phyloP scores from a whole-genome alignment of 2,329 filamentous ascomycete species.

The Boeremia lycopersici region DNA sequence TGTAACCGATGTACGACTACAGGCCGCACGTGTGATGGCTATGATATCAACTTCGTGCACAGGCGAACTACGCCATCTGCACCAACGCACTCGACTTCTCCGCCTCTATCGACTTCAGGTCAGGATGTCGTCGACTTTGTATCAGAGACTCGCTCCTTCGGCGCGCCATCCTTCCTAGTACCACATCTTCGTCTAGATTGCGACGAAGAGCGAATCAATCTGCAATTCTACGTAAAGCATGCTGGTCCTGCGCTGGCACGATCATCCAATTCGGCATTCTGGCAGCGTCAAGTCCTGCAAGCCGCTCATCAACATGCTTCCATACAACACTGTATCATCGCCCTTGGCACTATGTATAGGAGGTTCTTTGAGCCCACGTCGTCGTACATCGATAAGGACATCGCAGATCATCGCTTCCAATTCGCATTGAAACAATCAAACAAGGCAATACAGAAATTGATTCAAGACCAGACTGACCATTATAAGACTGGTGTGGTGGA shows the following conservation, averaged over 20 bases:
- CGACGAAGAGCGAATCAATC: conserved; percentile 32
- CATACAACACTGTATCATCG: conserved; percentile 39
- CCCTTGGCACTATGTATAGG: conserved; percentile 42
- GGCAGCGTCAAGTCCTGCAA: conserved; percentile 40
- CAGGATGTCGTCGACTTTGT: not conserved
- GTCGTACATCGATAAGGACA: conserved; percentile 29
- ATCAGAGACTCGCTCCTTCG: not conserved
- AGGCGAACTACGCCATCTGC: not conserved
- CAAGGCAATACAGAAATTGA: conserved; percentile 32
- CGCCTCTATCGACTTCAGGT: not conserved
- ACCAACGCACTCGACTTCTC: not conserved
- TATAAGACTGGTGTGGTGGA: conserved; percentile 17
- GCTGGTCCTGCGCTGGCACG: conserved; percentile 33
- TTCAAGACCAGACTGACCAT: conserved; percentile 16
- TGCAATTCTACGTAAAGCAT: conserved; percentile 39
- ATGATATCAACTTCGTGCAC: conserved; percentile 14
- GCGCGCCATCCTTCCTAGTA: conserved; percentile 16
- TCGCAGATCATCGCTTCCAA: conserved; percentile 30
- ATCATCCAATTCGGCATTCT: conserved; percentile 40
- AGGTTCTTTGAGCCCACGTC: conserved; percentile 31
- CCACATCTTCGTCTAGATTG: conserved; percentile 28
- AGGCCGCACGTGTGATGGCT: conserved; percentile 43
- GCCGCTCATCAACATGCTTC: conserved; percentile 39
- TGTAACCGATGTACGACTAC: conserved; percentile 41
- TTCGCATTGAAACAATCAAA: conserved; percentile 44